These are phyloP conservation scores for Scorias spongiosa DNA, from an alignment of 2,329 filamentous ascomycete genomes.

Conservation along the genomic window DNA sequence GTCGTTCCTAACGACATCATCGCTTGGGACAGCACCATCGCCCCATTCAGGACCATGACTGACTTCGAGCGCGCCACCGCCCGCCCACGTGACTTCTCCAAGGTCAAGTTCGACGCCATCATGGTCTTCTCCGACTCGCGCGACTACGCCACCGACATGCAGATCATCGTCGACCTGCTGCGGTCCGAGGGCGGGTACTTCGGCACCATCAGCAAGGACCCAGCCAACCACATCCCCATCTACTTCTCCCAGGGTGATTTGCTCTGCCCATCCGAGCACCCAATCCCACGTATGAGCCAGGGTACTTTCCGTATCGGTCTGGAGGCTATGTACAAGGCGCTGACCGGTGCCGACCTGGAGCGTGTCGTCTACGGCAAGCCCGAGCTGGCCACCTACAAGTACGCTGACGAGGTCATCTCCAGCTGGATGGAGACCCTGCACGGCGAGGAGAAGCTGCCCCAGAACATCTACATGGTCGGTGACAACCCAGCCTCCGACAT, in stretches of 20 bases:
- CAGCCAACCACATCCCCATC: constrained; percentile 53
- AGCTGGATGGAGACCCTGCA: constrained; percentile 65
- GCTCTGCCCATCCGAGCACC: constrained; percentile 39
- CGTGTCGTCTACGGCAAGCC: constrained; percentile 66
- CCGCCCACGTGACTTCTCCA: constrained; percentile 54
- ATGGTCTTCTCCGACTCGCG: constrained; percentile 60
- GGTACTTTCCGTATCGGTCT: constrained; percentile 61
- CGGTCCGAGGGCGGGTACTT: constrained; percentile 52
- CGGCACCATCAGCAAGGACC: constrained; percentile 50
- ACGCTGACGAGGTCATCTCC: constrained; percentile 57
- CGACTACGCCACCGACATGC: constrained; percentile 61
- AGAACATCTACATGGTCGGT: constrained; percentile 63
- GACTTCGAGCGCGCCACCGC: constrained; percentile 52
- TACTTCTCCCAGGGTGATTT: constrained; percentile 56
- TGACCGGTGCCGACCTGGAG: constrained; percentile 56
- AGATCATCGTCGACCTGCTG: constrained; percentile 61
- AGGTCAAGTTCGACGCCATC: constrained; percentile 58
- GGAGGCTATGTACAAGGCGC: constrained; percentile 57
- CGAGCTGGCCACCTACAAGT: constrained; percentile 62
- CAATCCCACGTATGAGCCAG: constrained; percentile 54
- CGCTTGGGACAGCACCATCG: constrained; percentile 53
- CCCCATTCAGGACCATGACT: constrained; percentile 53
- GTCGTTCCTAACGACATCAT: constrained; percentile 60
- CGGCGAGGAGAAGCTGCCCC: constrained; percentile 51
- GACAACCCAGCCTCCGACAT: constrained; percentile 64